A percentile compares a stretch with the other conserved stretches of the same genome.
phyloP scores from a whole-genome alignment of 1,284 basidiomycete species.

The Fistulinella cinereoalba region DNA sequence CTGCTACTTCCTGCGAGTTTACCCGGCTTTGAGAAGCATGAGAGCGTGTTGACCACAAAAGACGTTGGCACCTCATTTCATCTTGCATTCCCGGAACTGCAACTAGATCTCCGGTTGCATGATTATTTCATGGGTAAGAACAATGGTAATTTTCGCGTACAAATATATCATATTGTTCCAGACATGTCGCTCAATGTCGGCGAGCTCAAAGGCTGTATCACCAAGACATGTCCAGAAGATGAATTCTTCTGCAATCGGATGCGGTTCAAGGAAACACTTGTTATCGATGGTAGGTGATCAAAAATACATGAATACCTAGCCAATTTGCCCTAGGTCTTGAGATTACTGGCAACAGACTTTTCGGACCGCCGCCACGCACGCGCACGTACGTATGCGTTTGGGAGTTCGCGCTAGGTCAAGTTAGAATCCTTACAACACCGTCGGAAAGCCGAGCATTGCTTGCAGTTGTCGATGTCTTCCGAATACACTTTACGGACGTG shows the following conservation, averaged over 20 bases:
- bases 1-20: slow-evolving; percentile 74
- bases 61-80: slow-evolving; percentile 56
- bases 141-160: neutral
- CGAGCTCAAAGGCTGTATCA: slow-evolving; percentile 53
- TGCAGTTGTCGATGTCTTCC: slow-evolving; percentile 58
- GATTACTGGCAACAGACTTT: slow-evolving; percentile 79
- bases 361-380: slow-evolving; percentile 83
- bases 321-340: slow-evolving; percentile 58
- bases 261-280: slow-evolving; percentile 41
- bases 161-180: slow-evolving; percentile 28
- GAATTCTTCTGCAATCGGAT: slow-evolving; percentile 33
- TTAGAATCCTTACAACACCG: slow-evolving; percentile 60
- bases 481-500: slow-evolving; percentile 68
- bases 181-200: slow-evolving; percentile 79
- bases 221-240: slow-evolving; percentile 48
- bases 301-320: slow-evolving; percentile 12
- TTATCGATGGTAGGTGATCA: slow-evolving; percentile 58
- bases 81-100: slow-evolving; percentile 63
- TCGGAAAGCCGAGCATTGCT: slow-evolving; percentile 52
- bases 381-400: slow-evolving; percentile 88
- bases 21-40: slow-evolving; percentile 57
- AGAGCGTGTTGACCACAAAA: slow-evolving; percentile 21
- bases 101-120: slow-evolving; percentile 74
- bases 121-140: slow-evolving; percentile 83
- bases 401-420: slow-evolving; percentile 70